Base-by-base conservation (phyloP, 257 asterid genomes). In the Scutellaria barbata region DNA sequence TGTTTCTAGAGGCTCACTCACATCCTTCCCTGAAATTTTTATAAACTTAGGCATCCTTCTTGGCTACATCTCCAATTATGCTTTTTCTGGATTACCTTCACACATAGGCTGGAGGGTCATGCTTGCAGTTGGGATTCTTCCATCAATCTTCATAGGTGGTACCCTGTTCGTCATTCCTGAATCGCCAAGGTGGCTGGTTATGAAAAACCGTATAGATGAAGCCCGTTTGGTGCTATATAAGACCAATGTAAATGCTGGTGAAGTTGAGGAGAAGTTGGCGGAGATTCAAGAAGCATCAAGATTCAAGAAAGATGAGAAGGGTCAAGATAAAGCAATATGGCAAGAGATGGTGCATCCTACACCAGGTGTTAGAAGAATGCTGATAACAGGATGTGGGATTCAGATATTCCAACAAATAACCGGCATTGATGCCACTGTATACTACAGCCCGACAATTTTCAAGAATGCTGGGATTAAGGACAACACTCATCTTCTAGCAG, bases 1-100 rank as follows among this genome's bases (percentile, higher is more conserved):
- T 1, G 62, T 43, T 61, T 66, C 81, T 0, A 71, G 96, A 47
- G 96, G 96, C 11, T 83, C 89, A 5, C 62, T 86, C 30, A 86
- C 96, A 11, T 83, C 92, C 2, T 83, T 86, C 63, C 96, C 96
- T 0, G 92, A 89, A 63, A 86, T 89, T 35, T 89, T 83, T 80
- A 63, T 76, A 2, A 89, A 89, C 20, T 40, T 89, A 0, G 96
- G 89, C 7, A 88, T 88, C 53, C 85, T 88, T 1, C 85, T 88
- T 10, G 95, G 95, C 22, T 88, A 88, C 69, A 77, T 84, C 70
- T 88, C 95, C 0, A 88, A 89, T 62, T 86, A 86, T 10, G 86
- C 58, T 1, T 81, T 89, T 63, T 83, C 96, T 1, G 89, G 92
- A n/a, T 73, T 89, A 6, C 81, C 96, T 0, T 65, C 83, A 0